These are phyloP conservation scores for Verticillium dahliae DNA, from an alignment of 2,329 filamentous ascomycete species.

Conservation along the genomic window DNA sequence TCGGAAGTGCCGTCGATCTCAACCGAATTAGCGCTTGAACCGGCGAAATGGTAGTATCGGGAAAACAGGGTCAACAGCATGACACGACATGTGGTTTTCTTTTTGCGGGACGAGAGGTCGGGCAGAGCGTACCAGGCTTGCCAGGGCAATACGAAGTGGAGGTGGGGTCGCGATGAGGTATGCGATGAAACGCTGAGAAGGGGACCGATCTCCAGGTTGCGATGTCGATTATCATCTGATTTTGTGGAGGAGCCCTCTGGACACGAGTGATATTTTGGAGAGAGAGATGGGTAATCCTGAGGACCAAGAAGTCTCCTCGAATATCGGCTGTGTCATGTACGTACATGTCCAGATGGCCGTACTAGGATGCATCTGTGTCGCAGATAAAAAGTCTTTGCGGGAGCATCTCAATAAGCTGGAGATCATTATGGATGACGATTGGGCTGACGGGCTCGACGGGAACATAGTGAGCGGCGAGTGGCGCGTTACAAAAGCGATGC, in stretches of 20 bases:
- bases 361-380: background rate
- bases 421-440: background rate
- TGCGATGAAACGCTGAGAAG: conserved; percentile 6
- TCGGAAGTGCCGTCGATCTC: conserved; percentile 10
- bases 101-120: background rate
- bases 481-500: background rate
- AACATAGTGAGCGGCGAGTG: background rate
- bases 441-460: background rate
- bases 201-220: background rate
- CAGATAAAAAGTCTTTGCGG: background rate
- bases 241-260: background rate
- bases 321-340: background rate
- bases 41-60: background rate
- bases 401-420: background rate
- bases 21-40: conserved; percentile 7
- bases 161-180: conserved; percentile 9
- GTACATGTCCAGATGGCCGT: background rate
- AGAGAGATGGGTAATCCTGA: background rate
- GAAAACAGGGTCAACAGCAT: conserved; percentile 5
- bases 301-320: background rate
- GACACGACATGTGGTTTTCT: background rate
- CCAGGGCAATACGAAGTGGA: conserved; percentile 9
- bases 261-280: background rate
- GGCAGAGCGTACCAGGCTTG: conserved; percentile 1
- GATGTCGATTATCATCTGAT: background rate